Evolutionary conservation across 2,329 filamentous ascomycete genomes (phyloP).

Genomic region (Dactylonectria estremocensis): DNA sequence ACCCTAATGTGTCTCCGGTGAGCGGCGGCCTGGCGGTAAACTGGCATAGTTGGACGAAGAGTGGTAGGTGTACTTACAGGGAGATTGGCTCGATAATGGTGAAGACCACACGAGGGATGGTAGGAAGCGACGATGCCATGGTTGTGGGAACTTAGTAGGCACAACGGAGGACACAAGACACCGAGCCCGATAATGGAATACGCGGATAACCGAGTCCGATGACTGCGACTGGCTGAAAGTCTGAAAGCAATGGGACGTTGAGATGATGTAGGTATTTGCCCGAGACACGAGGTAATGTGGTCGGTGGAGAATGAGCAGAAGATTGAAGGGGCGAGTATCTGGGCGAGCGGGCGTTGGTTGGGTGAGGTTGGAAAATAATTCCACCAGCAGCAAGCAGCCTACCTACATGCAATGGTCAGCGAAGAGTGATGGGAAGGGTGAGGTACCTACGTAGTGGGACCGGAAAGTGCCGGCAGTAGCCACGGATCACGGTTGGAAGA

Average conservation of each 20-base stretch:
- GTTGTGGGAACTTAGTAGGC: slow-evolving; percentile 4
- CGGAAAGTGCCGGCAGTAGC: slow-evolving; percentile 38
- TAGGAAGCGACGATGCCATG: slow-evolving; percentile 75
- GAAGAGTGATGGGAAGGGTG: too few species aligned
- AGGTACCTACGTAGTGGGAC: slow-evolving; percentile 18
- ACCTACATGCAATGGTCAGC: too few species aligned
- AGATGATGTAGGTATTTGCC: not conserved
- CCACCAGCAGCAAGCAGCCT: slow-evolving; percentile 15
- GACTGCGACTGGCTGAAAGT: not conserved
- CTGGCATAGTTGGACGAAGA: slow-evolving; percentile 24
- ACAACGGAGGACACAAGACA: not conserved
- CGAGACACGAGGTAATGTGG: slow-evolving; percentile 3
- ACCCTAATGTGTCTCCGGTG: slow-evolving; percentile 60
- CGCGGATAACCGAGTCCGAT: not conserved
- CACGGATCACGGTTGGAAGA: not conserved
- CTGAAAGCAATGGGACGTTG: not conserved
- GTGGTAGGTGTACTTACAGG: slow-evolving; percentile 63
- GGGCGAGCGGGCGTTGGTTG: slow-evolving; percentile 3
- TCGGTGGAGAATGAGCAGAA: slow-evolving; percentile 9
- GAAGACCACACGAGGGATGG: slow-evolving; percentile 76
- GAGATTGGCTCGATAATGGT: slow-evolving; percentile 79
- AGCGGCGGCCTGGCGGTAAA: not conserved
- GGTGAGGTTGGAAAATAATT: slow-evolving; percentile 24
- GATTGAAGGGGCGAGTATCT: not conserved
- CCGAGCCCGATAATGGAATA: not conserved